phyloP scores from a whole-genome alignment of 73 alveolate species.

The Loxodes magnus region DNA sequence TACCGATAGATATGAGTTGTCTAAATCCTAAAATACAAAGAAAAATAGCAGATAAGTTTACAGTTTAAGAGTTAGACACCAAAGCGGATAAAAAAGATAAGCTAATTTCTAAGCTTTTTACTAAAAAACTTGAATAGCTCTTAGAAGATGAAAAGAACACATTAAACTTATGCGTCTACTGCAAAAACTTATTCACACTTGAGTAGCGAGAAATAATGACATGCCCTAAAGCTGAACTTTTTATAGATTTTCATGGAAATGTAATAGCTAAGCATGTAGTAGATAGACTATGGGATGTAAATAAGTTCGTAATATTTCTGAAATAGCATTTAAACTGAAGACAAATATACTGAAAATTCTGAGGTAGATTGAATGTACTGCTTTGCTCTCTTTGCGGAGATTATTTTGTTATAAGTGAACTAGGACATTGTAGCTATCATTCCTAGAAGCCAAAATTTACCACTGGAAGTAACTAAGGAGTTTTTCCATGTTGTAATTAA shows the following conservation, averaged over 20 bases:
- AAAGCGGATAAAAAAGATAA: constrained; percentile 34
- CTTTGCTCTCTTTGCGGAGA: constrained; percentile 25
- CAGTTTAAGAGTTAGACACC: constrained; percentile 31
- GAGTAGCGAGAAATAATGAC: constrained; percentile 35
- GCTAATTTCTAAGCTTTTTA: constrained; percentile 27
- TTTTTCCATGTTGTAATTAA: constrained; percentile 34
- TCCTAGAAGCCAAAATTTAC: constrained; percentile 29
- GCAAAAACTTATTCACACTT: constrained; percentile 29
- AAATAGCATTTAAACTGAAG: constrained; percentile 34
- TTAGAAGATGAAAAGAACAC: constrained; percentile 24
- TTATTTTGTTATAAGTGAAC: constrained; percentile 24
- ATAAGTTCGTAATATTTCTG: constrained; percentile 25
- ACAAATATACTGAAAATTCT: constrained; percentile 41
- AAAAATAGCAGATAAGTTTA: constrained; percentile 17
- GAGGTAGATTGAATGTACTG: constrained; percentile 28
- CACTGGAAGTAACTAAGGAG: constrained; percentile 31
- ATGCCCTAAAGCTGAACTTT: constrained; percentile 43
- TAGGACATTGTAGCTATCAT: constrained; percentile 34
- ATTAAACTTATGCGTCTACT: constrained; percentile 31
- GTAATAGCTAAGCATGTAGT: constrained; percentile 59
- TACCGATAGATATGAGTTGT: constrained; percentile 60
- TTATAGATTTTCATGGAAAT: constrained; percentile 53
- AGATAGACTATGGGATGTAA: constrained; percentile 33
- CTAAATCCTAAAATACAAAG: constrained; percentile 17
- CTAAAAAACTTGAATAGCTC: constrained; percentile 22